These are phyloP conservation scores for Schoenoplectus tabernaemontani DNA, from an alignment of 202 grass and related monocot species.

Conservation along the genomic window DNA sequence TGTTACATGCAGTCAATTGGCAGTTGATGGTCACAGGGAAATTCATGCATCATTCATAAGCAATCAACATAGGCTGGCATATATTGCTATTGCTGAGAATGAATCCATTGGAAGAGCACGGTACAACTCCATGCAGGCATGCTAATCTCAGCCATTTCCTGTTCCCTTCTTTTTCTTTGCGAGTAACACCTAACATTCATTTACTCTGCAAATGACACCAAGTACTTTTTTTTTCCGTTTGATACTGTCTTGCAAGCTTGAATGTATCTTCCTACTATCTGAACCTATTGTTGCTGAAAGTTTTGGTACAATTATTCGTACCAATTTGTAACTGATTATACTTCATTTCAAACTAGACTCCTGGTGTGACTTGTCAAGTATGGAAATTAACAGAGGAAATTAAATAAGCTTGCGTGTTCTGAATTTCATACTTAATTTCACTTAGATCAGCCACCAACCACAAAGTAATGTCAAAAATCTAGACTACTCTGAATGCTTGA, in stretches of 20 bases:
- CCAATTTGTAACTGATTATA: not conserved
- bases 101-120: conserved; percentile 87
- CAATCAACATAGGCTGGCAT: conserved; percentile 69
- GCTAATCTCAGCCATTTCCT: not conserved
- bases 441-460: not conserved
- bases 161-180: not conserved
- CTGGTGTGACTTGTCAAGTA: not conserved
- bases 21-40: conserved; percentile 70
- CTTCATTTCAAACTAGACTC: not conserved
- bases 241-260: not conserved
- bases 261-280: not conserved
- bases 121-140: conserved; percentile 85
- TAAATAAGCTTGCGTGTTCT: not conserved
- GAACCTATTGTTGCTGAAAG: not conserved
- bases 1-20: conserved; percentile 59
- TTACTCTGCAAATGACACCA: not conserved
- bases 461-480: not conserved
- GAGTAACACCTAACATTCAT: not conserved
- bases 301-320: not conserved
- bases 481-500: not conserved
- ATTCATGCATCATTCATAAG: conserved; percentile 76
- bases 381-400: not conserved
- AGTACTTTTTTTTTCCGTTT: not conserved
- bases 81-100: conserved; percentile 80
- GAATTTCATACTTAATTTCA: not conserved